These are phyloP conservation scores for Neurospora intermedia DNA, from an alignment of 495 filamentous ascomycete genomes.

Conservation along the genomic window DNA sequence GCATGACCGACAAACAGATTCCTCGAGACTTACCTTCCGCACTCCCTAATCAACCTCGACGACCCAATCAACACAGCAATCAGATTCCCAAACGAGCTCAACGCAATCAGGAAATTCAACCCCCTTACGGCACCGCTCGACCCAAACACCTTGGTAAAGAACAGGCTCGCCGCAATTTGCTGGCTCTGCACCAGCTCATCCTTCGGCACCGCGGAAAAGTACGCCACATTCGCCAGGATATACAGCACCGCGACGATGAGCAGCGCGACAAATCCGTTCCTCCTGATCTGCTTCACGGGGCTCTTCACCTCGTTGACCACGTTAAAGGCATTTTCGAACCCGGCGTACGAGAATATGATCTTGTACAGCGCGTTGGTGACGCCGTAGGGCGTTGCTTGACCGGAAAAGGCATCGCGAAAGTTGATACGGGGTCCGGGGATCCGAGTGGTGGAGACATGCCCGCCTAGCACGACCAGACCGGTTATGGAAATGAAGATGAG, in stretches of 20 bases:
- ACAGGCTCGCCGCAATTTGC: constrained; percentile 45
- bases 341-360: constrained; percentile 53
- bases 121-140: constrained; percentile 36
- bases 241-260: constrained; percentile 43
- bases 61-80: constrained; percentile 47
- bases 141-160: constrained; percentile 53
- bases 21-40: constrained; percentile 30
- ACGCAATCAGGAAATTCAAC: constrained; percentile 49
- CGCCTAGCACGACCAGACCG: constrained; percentile 51
- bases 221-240: constrained; percentile 51
- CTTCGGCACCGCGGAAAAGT: constrained; percentile 48
- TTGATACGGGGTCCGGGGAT: constrained; percentile 46
- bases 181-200: constrained; percentile 41
- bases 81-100: constrained; percentile 56
- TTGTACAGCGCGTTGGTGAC: constrained; percentile 50
- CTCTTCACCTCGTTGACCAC: constrained; percentile 59
- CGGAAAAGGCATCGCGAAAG: constrained; percentile 47
- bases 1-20: neutral
- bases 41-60: constrained; percentile 50
- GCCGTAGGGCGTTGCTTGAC: constrained; percentile 35
- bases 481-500: constrained; percentile 49
- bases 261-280: constrained; percentile 35
- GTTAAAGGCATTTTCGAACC: constrained; percentile 53
- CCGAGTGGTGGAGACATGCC: constrained; percentile 30
- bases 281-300: constrained; percentile 45